Conservation (phyloP, 257 asterid species). For the Nicotiana paniculata region DNA sequence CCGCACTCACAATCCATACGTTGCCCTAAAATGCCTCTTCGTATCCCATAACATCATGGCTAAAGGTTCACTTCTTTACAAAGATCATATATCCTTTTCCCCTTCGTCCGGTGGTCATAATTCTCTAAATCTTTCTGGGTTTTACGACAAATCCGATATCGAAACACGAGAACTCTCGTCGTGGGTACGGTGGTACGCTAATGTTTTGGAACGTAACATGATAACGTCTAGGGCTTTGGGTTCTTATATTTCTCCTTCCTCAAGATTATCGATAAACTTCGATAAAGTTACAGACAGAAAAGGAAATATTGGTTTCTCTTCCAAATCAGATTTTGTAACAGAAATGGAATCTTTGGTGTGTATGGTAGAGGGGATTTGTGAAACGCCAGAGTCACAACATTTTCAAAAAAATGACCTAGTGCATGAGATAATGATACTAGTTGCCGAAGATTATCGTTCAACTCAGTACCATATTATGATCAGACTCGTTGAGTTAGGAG, state of each 20-base stretch:
- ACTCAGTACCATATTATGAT: conserved; percentile 23
- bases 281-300: background rate
- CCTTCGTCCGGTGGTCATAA: conserved; percentile 19
- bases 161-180: conserved; percentile 17
- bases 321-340: background rate
- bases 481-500: conserved; percentile 20
- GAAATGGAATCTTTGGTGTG: conserved; percentile 24
- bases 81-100: conserved; percentile 11
- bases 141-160: background rate
- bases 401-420: conserved; percentile 21
- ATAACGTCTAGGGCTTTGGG: conserved; percentile 22
- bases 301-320: background rate
- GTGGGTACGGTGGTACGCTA: conserved; percentile 40
- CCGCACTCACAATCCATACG: conserved; percentile 20
- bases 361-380: conserved; percentile 33
- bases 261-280: conserved; percentile 9
- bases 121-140: conserved; percentile 19
- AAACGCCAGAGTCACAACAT: conserved; percentile 29
- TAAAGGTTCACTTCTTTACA: conserved; percentile 21
- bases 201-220: conserved; percentile 25
- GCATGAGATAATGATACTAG: conserved; percentile 28
- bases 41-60: conserved; percentile 24
- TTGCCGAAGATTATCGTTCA: conserved; percentile 31
- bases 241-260: conserved; percentile 10
- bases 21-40: conserved; percentile 35